Conservation (phyloP, 176 grass and related monocot genomes). For the Saccharum officinarum region DNA sequence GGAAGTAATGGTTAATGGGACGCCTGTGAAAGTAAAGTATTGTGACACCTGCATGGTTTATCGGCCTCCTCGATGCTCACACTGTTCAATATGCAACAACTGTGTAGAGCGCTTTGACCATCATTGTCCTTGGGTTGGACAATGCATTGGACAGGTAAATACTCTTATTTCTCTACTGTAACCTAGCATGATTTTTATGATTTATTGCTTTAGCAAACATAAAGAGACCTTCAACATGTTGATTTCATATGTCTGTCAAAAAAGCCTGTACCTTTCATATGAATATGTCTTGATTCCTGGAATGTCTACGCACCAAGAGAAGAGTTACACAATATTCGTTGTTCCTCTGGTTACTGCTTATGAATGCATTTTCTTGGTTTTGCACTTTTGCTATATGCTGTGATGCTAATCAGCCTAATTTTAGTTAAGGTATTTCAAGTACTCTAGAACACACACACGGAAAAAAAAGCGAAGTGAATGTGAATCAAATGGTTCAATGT, state of each 20-base stretch:
- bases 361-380: conserved; percentile 2
- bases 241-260: not conserved
- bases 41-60: conserved; percentile 94
- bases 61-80: conserved; percentile 76
- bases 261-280: conserved; percentile 5
- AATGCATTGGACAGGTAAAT: conserved; percentile 88
- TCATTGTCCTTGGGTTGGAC: conserved; percentile 96
- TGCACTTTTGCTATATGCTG: not conserved
- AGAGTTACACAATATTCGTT: not conserved
- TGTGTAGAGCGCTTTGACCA: conserved; percentile 96
- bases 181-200: not conserved
- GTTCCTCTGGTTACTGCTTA: not conserved
- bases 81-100: conserved; percentile 92
- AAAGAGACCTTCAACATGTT: not conserved
- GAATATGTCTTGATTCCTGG: conserved; percentile 3
- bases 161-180: conserved; percentile 5
- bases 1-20: conserved; percentile 67
- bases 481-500: not conserved
- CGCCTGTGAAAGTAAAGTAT: conserved; percentile 75
- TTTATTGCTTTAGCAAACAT: conserved; percentile 2
- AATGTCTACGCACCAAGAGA: not conserved
- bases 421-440: not conserved
- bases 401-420: not conserved
- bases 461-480: not conserved
- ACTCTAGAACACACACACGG: not conserved